Base-by-base conservation (phyloP, 75 land plant genomes). In the Sequoiadendron giganteum region DNA sequence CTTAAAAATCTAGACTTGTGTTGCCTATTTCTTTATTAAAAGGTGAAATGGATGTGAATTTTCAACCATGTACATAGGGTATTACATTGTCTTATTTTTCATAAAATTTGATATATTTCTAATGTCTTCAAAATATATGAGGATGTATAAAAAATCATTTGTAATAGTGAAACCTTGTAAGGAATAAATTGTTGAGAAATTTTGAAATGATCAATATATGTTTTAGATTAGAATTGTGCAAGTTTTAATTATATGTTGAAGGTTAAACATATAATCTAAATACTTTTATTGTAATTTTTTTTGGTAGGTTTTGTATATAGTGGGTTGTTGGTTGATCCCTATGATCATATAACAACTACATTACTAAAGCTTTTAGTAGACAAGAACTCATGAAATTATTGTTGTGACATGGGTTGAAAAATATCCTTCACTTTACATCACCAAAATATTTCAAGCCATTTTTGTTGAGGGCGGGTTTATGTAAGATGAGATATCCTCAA, bases 401-500 rank as follows among this genome's bases (percentile, higher is more conserved):
- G 95, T 40, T 76, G 90, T 55, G 86, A 81, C n/a, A 93, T 88
- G 95, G 95, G 34, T 87, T 90, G 89, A 85, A 89, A 40, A 94
- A 94, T 84, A 94, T 94, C 48, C 94, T 93, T 70, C 81, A 88
- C 34, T 94, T 88, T 84, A 93, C 95, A 15, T 94, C 94, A 95
- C 95, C 94, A 13, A 93, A 93, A 78, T 94, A 94, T 80, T 94
- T 93, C 86, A 87, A 91, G 18, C 92, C 89, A 15, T 94, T 93
- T 61, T 90, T 97, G 84, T 93, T 96, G 10, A 89, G 94, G 32
- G 90, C 96, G 8, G 97, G 95, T 25, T 90, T n/a, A n/a, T 97
- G 97, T 87, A 87, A 95, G 38, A 96, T 92, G 95, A 92, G 97
- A 88, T 95, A 97, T 76, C 99, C 99, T 25, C 97, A 96, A 32